A percentile compares a stretch with the other conserved stretches of the same genome.
Evolutionary conservation across 1,139 yeast genomes (phyloP).

Genomic region (Candida smagusa): DNA sequence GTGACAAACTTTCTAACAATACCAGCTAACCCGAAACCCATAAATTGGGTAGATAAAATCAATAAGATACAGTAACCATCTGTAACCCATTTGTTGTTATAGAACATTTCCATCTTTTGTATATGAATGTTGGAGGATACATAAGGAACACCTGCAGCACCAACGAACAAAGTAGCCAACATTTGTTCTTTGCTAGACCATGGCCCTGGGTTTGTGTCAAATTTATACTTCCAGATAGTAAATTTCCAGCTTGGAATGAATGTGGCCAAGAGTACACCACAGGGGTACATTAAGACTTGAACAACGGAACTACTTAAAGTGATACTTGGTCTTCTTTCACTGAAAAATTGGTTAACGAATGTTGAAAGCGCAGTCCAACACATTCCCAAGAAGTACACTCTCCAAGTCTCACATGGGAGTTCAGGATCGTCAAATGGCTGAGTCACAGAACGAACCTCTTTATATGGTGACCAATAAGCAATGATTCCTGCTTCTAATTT

Average conservation of each 20-base stretch:
- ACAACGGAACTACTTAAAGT: constrained; percentile 43
- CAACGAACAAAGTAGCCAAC: constrained; percentile 17
- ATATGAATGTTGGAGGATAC: constrained; percentile 16
- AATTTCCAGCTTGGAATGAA: constrained; percentile 22
- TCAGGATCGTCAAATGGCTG: constrained; percentile 50
- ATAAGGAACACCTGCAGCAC: constrained; percentile 14
- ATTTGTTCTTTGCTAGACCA: constrained; percentile 23
- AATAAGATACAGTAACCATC: constrained; percentile 16
- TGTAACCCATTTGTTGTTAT: constrained; percentile 15
- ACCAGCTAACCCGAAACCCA: constrained; percentile 24
- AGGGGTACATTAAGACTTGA: constrained; percentile 57
- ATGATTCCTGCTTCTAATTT: constrained; percentile 26
- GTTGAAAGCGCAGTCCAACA: constrained; percentile 56
- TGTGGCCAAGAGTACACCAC: constrained; percentile 36
- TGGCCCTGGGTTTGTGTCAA: constrained; percentile 23
- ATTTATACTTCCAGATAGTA: constrained; percentile 13
- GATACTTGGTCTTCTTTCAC: constrained; percentile 54
- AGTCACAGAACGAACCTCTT: constrained; percentile 60
- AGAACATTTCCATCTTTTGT: constrained; percentile 14
- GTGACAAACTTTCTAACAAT: constrained; percentile 17
- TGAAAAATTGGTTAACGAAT: constrained; percentile 56
- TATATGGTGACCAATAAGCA: constrained; percentile 57
- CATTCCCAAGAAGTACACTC: constrained; percentile 54
- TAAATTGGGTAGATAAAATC: constrained; percentile 15
- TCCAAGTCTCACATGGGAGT: constrained; percentile 51